phyloP scores from a whole-genome alignment of 345 rosid species.

The Cardamine chenopodiifolia region DNA sequence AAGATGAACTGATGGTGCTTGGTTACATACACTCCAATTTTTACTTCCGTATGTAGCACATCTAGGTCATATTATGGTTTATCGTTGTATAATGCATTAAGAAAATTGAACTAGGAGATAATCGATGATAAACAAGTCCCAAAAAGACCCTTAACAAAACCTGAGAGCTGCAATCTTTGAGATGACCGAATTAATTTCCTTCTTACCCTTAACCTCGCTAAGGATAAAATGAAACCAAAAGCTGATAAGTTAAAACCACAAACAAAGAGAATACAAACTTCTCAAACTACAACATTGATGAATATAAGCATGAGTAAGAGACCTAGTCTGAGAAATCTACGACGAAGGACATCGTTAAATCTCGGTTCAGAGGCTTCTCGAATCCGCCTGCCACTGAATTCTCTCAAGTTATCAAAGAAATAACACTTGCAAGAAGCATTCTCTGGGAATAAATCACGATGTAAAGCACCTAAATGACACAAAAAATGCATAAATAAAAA shows the following conservation, averaged over 20 bases:
- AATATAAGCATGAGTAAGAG: not conserved
- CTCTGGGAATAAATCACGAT: constrained; percentile 60
- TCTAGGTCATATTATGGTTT: constrained; percentile 11
- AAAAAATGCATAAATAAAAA: not conserved
- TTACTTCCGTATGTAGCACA: constrained; percentile 16
- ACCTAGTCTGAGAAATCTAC: constrained; percentile 89
- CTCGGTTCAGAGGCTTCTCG: constrained; percentile 54
- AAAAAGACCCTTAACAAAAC: constrained; percentile 34
- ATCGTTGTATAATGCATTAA: constrained; percentile 13
- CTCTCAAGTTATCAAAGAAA: constrained; percentile 84
- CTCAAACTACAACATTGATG: not conserved
- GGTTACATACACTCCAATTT: not conserved
- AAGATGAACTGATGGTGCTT: constrained; percentile 10
- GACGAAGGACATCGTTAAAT: constrained; percentile 67
- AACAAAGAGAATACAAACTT: not conserved
- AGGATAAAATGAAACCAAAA: constrained; percentile 24
- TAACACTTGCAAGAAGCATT: constrained; percentile 80
- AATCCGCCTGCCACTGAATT: constrained; percentile 42
- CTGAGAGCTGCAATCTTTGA: constrained; percentile 47
- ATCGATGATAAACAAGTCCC: not conserved
- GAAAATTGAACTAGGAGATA: not conserved
- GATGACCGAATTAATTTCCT: constrained; percentile 46
- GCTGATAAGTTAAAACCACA: constrained; percentile 17
- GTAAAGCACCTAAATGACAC: constrained; percentile 53
- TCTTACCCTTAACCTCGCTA: constrained; percentile 61